A percentile compares a stretch with the other conserved stretches of the same genome.
Evolutionary conservation across 2,329 filamentous ascomycete genomes (phyloP).

Genomic region (Colletotrichum neosansevieriae): DNA sequence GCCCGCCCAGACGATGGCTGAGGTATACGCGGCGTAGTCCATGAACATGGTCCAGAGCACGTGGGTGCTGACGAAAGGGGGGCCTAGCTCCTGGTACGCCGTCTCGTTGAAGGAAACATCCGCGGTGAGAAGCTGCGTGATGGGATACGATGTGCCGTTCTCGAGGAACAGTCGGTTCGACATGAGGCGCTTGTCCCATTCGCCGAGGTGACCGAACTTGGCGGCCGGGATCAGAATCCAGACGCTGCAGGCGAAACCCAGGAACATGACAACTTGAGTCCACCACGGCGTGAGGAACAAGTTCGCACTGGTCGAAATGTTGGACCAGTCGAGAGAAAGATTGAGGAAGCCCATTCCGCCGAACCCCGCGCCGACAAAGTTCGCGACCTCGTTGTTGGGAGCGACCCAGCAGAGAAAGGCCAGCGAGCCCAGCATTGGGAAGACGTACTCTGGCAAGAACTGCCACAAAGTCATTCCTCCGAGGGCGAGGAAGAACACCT

Average conservation of each 20-base stretch:
- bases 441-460: constrained; percentile 34
- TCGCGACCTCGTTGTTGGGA: constrained; percentile 67
- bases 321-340: constrained; percentile 67
- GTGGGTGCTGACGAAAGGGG: constrained; percentile 60
- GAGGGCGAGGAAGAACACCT: constrained; percentile 67
- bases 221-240: constrained; percentile 70
- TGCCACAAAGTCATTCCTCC: constrained; percentile 57
- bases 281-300: constrained; percentile 66
- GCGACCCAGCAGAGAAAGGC: constrained; percentile 72
- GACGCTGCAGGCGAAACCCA: constrained; percentile 66
- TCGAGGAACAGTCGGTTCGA: constrained; percentile 65
- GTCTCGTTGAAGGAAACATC: constrained; percentile 69
- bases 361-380: constrained; percentile 70
- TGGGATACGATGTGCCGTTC: constrained; percentile 61
- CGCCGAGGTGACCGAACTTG: constrained; percentile 67
- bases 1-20: constrained; percentile 63
- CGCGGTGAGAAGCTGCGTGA: constrained; percentile 51
- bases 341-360: constrained; percentile 70
- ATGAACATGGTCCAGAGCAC: constrained; percentile 36
- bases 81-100: constrained; percentile 68
- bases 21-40: constrained; percentile 64
- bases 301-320: constrained; percentile 57
- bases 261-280: constrained; percentile 64
- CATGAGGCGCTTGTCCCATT: constrained; percentile 65
- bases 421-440: constrained; percentile 35